A percentile compares a stretch with the other conserved stretches of the same genome.
Conservation (phyloP, 2,329 filamentous ascomycete species). For the Clonostachys solani region DNA sequence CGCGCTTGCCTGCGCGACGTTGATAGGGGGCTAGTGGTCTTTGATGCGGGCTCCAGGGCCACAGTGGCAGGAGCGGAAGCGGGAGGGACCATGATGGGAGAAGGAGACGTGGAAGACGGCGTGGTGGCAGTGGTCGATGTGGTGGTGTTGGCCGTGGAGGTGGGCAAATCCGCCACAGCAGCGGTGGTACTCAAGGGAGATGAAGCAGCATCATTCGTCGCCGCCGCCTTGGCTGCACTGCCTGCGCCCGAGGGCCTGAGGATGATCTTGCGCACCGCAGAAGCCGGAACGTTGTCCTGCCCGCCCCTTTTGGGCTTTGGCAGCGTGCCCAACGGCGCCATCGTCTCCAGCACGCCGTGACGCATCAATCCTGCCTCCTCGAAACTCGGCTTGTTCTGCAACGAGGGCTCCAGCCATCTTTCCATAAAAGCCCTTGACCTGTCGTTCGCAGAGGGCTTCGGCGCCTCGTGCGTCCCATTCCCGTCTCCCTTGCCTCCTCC, state of each 20-base stretch:
- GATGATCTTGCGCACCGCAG: conserved; percentile 37
- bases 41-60: neutral
- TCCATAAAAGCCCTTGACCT: conserved; percentile 46
- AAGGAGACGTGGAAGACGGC: neutral
- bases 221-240: conserved; percentile 10
- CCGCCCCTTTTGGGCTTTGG: conserved; percentile 50
- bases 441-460: conserved; percentile 25
- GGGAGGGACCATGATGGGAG: neutral
- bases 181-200: neutral
- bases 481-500: conserved; percentile 12
- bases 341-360: conserved; percentile 74
- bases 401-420: conserved; percentile 53
- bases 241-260: conserved; percentile 30
- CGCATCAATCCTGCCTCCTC: conserved; percentile 72
- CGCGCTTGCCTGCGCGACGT: conserved; percentile 1
- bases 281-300: conserved; percentile 16
- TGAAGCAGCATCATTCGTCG: conserved; percentile 11
- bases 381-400: conserved; percentile 65
- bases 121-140: neutral
- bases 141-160: neutral
- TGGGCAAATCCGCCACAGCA: neutral
- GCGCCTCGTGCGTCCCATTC: conserved; percentile 28
- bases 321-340: conserved; percentile 74
- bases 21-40: neutral
- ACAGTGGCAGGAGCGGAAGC: too few relatives aligned